Conservation (phyloP, 2,329 filamentous ascomycete species). For the Verticillium tricorpus region DNA sequence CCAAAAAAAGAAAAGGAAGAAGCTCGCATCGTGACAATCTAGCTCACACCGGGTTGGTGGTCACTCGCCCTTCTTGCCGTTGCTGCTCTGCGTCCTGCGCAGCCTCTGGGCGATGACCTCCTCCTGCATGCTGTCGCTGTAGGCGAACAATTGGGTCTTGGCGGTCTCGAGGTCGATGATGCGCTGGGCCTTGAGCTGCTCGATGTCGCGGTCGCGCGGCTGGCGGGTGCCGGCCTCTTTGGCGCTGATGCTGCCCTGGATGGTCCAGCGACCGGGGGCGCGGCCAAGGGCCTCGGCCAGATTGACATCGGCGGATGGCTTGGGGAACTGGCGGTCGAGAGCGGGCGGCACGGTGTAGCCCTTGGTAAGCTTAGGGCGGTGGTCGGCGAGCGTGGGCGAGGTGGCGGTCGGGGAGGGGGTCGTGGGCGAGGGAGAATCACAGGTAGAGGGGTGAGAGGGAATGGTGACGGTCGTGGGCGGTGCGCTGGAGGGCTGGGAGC, state of each 20-base stretch:
- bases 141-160: slow-evolving; percentile 42
- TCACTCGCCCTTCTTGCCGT: neutral
- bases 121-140: slow-evolving; percentile 20
- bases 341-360: slow-evolving; percentile 27
- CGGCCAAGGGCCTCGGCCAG: slow-evolving; percentile 38
- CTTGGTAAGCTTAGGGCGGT: slow-evolving; percentile 1
- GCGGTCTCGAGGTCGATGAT: slow-evolving; percentile 37
- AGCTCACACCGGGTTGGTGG: too few species aligned
- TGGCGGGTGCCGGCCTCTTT: slow-evolving; percentile 22
- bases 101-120: neutral
- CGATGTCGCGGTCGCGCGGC: slow-evolving; percentile 18
- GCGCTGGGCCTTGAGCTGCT: slow-evolving; percentile 27
- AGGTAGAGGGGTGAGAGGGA: slow-evolving; percentile 8
- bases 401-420: slow-evolving; percentile 8
- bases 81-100: neutral
- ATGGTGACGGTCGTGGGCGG: slow-evolving; percentile 7
- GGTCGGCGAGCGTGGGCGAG: slow-evolving; percentile 2
- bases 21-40: too few species aligned
- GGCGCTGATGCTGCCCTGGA: slow-evolving; percentile 25
- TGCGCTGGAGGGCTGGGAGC: neutral
- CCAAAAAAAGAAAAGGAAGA: too few species aligned
- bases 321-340: slow-evolving; percentile 32
- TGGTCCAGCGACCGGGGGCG: slow-evolving; percentile 37
- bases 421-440: slow-evolving; percentile 1
- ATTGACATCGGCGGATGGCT: slow-evolving; percentile 33